Evolutionary conservation across 140 eudicot genomes (phyloP).

Genomic region (Senecio squalidus): DNA sequence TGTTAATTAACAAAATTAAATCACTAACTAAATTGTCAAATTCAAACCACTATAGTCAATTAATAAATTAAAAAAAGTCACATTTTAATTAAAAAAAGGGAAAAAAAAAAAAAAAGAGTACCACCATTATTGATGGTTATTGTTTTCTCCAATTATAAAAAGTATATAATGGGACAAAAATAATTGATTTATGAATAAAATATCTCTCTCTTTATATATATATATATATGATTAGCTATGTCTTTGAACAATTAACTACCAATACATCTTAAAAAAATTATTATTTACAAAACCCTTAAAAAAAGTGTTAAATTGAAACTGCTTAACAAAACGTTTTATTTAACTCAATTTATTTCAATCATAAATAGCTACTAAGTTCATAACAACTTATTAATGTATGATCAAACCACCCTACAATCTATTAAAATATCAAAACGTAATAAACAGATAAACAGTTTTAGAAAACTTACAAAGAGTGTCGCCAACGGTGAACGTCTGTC

Average conservation of each 20-base stretch:
- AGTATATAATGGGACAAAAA: too few relatives aligned
- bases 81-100: constrained; percentile 1
- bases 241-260: too few relatives aligned
- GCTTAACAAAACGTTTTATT: too few relatives aligned
- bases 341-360: too few relatives aligned
- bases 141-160: not conserved
- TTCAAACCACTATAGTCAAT: constrained; percentile 12
- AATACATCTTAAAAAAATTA: too few relatives aligned
- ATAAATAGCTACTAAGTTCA: too few relatives aligned
- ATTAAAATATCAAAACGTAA: too few relatives aligned
- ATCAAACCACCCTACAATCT: not conserved
- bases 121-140: constrained; percentile 8
- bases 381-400: not conserved
- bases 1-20: not conserved
- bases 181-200: too few relatives aligned
- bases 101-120: not conserved
- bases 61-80: not conserved
- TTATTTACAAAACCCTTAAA: too few relatives aligned
- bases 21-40: constrained; percentile 17
- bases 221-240: too few relatives aligned
- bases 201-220: too few relatives aligned
- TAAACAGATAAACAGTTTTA: not conserved
- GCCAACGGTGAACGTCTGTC: constrained; percentile 33
- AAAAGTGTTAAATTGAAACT: too few relatives aligned
- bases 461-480: constrained; percentile 38